Base-by-base conservation (phyloP, 2,329 filamentous ascomycete species). In the Triangularia setosa region DNA sequence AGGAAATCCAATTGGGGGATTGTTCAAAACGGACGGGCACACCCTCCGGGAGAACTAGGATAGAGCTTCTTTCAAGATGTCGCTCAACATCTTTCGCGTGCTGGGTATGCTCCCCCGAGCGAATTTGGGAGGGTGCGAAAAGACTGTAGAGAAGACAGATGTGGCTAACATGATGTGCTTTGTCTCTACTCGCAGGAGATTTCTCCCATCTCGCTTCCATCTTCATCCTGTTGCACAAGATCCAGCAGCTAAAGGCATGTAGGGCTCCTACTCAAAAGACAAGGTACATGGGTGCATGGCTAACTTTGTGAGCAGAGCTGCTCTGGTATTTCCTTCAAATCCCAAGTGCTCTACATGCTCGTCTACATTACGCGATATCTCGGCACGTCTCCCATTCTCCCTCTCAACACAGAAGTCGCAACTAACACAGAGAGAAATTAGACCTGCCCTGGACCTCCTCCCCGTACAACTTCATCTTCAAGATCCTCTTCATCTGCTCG, bases 251-350 rank as follows among this genome's bases (percentile, higher is more conserved):
- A 55, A 96, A 92, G 76, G 94, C 97, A 63, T 40, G 66, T n/a
- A n/a, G n/a, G n/a, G n/a, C 12, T 24, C 30, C 54, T 60, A 1
- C 14, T 14, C 14, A 3, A 1, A 2, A 16, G 18, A n/a, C n/a
- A n/a, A n/a, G n/a, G n/a, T n/a, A n/a, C 11, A 48, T 9, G 24
- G 62, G 27, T 9, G 14, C n/a, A 4, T 23, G 23, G 56, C 66
- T 72, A 65, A 72, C 73, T 67, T 56, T 28, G 57, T 62, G n/a
- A n/a, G 6, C 75, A 97, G 94, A 97, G 93, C 83, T 97, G 93
- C 77, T 90, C 94, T 52, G 95, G 95, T 72, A 94, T 99, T 79
- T 99, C 95, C 16, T 98, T 99, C 86, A 99, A 99, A 78, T 97
- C 94, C 67, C 95, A 99, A 84, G 92, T 89, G 59, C 85, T 99